Evolutionary conservation across 768 basidiomycete species (phyloP).

Genomic region (Brasilioporus rufonigricans): DNA sequence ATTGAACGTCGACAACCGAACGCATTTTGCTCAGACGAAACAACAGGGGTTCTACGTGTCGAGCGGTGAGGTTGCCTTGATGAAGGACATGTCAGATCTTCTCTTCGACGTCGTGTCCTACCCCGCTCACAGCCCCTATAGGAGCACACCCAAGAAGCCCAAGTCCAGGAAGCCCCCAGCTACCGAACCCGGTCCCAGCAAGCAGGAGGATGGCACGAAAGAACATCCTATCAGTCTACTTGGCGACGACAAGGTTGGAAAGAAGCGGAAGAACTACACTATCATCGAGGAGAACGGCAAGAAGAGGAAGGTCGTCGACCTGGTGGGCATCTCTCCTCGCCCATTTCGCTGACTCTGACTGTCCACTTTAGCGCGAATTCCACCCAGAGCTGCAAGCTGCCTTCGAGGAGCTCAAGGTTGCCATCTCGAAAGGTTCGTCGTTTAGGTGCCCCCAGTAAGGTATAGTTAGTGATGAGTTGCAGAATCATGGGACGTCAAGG

Average conservation of each 20-base stretch:
- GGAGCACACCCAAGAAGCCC: slow-evolving; percentile 66
- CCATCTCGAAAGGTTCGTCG: slow-evolving; percentile 56
- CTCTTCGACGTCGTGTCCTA: neutral
- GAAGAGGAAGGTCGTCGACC: slow-evolving; percentile 68
- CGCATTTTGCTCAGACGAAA: slow-evolving; percentile 87
- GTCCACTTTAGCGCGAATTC: slow-evolving; percentile 52
- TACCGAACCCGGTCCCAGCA: slow-evolving; percentile 23
- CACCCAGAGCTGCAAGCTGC: slow-evolving; percentile 64
- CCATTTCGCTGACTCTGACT: neutral
- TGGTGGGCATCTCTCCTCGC: slow-evolving; percentile 39
- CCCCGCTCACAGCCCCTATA: slow-evolving; percentile 21
- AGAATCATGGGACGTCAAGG: slow-evolving; percentile 81
- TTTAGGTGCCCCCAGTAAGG: neutral
- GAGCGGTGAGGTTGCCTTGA: slow-evolving; percentile 79
- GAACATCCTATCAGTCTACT: slow-evolving; percentile 51
- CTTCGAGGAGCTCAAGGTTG: slow-evolving; percentile 57
- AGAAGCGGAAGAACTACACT: slow-evolving; percentile 57
- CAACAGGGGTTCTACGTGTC: slow-evolving; percentile 94
- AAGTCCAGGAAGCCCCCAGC: slow-evolving; percentile 54
- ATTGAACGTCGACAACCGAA: slow-evolving; percentile 84
- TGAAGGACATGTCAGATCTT: slow-evolving; percentile 63
- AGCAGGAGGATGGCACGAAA: slow-evolving; percentile 42
- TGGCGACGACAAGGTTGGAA: slow-evolving; percentile 39
- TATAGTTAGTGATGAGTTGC: neutral
- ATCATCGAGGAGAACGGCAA: slow-evolving; percentile 57